These are phyloP conservation scores for Ogataea degrootiae DNA, from an alignment of 805 yeast genomes.

Conservation along the genomic window DNA sequence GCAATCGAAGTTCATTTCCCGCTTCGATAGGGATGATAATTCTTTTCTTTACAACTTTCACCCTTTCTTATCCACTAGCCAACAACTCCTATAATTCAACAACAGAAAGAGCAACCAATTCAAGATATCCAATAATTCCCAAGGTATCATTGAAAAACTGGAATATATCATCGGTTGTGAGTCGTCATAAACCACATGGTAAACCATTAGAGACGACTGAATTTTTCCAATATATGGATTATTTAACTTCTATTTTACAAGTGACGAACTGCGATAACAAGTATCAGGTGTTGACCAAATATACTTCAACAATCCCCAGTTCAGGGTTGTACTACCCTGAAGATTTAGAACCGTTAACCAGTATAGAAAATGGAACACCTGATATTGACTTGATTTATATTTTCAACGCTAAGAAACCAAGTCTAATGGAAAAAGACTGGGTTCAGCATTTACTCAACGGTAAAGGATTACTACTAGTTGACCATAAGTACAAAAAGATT, in stretches of 20 bases:
- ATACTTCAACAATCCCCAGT: not conserved
- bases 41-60: too few relatives aligned
- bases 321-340: conserved; percentile 7
- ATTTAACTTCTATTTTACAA: conserved; percentile 14
- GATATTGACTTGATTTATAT: conserved; percentile 7
- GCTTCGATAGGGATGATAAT: too few relatives aligned
- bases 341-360: conserved; percentile 8
- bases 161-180: conserved; percentile 14
- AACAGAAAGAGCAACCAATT: too few relatives aligned
- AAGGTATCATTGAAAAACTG: not conserved
- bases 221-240: conserved; percentile 13
- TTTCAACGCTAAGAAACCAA: conserved; percentile 12
- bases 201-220: conserved; percentile 2
- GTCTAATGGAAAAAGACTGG: conserved; percentile 12
- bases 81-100: too few relatives aligned
- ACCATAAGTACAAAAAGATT: conserved; percentile 14
- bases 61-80: too few relatives aligned
- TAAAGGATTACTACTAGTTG: conserved; percentile 14
- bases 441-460: conserved; percentile 15
- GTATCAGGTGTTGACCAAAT: conserved; percentile 8
- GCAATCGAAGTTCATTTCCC: too few relatives aligned
- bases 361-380: conserved; percentile 10
- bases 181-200: conserved; percentile 17
- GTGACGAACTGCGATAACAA: conserved; percentile 18
- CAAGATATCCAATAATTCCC: too few relatives aligned